Conservation (phyloP, 148 eudicot genomes). For the Spergularia marina region DNA sequence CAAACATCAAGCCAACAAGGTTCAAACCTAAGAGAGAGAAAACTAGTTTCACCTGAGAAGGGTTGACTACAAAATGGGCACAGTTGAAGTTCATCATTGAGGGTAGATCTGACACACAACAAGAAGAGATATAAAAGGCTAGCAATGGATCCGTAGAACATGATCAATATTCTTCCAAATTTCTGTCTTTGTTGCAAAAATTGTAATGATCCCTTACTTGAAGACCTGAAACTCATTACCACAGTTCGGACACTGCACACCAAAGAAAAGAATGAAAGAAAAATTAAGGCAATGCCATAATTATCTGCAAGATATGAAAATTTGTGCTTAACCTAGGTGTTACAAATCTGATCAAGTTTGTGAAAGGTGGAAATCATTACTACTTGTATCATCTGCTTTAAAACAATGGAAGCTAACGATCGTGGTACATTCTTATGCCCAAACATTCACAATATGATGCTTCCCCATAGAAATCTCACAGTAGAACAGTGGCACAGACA, state of each 20-base stretch:
- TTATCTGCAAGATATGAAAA: not conserved
- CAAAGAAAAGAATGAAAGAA: constrained; percentile 16
- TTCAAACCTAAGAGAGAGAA: not conserved
- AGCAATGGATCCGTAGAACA: constrained; percentile 7
- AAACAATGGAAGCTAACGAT: too few relatives aligned
- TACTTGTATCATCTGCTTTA: too few relatives aligned
- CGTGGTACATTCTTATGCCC: too few relatives aligned
- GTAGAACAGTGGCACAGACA: too few relatives aligned
- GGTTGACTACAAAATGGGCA: constrained; percentile 93
- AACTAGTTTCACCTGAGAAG: constrained; percentile 60
- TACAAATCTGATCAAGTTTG: too few relatives aligned
- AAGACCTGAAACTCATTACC: constrained; percentile 74
- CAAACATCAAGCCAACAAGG: not conserved
- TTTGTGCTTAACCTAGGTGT: too few relatives aligned
- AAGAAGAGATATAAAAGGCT: constrained; percentile 7
- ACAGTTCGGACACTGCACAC: constrained; percentile 91
- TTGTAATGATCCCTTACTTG: constrained; percentile 51
- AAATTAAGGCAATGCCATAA: constrained; percentile 7
- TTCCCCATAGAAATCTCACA: too few relatives aligned
- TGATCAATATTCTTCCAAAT: not conserved
- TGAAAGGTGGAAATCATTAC: too few relatives aligned
- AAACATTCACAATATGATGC: too few relatives aligned
- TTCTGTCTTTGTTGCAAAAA: not conserved
- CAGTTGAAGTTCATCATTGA: constrained; percentile 63
- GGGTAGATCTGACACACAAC: constrained; percentile 53